phyloP scores from a whole-genome alignment of 768 basidiomycete species.

The Tylopilus felleus region DNA sequence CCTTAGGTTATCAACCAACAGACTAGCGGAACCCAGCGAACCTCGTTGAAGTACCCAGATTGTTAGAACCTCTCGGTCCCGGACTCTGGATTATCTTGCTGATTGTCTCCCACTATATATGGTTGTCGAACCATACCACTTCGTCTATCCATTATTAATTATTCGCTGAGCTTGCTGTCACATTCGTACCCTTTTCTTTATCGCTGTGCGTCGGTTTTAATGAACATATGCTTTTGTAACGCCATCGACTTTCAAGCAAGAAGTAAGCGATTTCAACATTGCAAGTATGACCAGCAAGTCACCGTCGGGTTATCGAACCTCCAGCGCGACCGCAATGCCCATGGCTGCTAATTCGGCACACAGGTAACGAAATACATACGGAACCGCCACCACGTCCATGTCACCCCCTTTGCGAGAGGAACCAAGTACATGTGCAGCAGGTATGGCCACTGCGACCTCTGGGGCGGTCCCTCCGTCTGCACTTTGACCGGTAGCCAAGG shows the following conservation, averaged over 20 bases:
- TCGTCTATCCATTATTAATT: constrained; percentile 12
- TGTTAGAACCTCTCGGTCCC: not conserved
- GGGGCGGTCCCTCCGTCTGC: constrained; percentile 38
- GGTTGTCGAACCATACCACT: constrained; percentile 11
- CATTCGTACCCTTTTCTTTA: constrained; percentile 7
- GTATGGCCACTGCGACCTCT: constrained; percentile 63
- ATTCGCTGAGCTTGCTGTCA: constrained; percentile 10
- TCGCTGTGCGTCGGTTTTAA: constrained; percentile 12
- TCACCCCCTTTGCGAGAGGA: constrained; percentile 64
- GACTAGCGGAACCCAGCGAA: constrained; percentile 1
- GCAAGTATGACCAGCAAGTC: not conserved
- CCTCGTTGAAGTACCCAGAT: constrained; percentile 15
- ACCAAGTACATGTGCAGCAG: constrained; percentile 64
- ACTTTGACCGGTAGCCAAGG: constrained; percentile 54
- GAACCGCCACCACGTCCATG: constrained; percentile 93
- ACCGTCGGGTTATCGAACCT: constrained; percentile 49
- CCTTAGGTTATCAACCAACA: not conserved
- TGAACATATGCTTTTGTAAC: constrained; percentile 15
- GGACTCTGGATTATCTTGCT: constrained; percentile 9
- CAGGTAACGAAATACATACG: constrained; percentile 91
- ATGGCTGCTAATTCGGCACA: constrained; percentile 97
- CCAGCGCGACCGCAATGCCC: constrained; percentile 90
- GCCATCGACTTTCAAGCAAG: not conserved
- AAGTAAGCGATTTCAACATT: not conserved
- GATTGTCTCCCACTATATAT: constrained; percentile 9